These are phyloP conservation scores for Westerdykella aurantiaca DNA, from an alignment of 2,329 filamentous ascomycete species.

Conservation along the genomic window DNA sequence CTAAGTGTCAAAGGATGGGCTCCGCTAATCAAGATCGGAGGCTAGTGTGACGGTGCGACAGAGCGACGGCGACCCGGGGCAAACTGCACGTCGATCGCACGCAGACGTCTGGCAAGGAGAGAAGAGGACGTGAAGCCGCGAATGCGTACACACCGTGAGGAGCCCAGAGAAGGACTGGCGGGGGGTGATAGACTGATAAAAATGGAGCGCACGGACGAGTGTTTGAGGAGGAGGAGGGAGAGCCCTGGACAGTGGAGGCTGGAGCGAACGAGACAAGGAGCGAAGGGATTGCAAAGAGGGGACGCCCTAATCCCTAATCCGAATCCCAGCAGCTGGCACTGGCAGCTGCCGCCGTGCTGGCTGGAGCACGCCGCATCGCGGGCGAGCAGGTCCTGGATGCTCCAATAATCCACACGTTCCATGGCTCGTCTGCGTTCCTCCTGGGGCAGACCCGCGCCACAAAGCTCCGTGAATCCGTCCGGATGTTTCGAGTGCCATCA, in stretches of 20 bases:
- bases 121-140: neutral
- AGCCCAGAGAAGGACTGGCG: neutral
- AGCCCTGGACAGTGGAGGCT: slow-evolving; percentile 4
- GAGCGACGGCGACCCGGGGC: neutral
- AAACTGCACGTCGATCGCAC: neutral
- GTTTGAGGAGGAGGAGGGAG: slow-evolving; percentile 1
- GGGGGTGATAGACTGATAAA: slow-evolving; percentile 2
- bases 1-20: slow-evolving; percentile 29
- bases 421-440: neutral
- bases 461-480: neutral
- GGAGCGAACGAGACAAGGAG: slow-evolving; percentile 4
- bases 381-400: neutral
- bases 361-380: neutral
- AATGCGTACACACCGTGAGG: no score
- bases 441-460: neutral
- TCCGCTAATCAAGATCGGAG: slow-evolving; percentile 23
- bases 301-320: no score
- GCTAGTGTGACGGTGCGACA: slow-evolving; percentile 17
- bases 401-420: neutral
- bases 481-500: neutral
- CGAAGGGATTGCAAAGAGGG: neutral
- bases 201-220: neutral
- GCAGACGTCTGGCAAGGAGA: neutral
- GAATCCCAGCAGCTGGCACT: no score
- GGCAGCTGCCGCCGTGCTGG: no score